A percentile compares a stretch with the other conserved stretches of the same genome.
phyloP scores from a whole-genome alignment of 441 rosid species.

The Pelargonium myrrhifolium region DNA sequence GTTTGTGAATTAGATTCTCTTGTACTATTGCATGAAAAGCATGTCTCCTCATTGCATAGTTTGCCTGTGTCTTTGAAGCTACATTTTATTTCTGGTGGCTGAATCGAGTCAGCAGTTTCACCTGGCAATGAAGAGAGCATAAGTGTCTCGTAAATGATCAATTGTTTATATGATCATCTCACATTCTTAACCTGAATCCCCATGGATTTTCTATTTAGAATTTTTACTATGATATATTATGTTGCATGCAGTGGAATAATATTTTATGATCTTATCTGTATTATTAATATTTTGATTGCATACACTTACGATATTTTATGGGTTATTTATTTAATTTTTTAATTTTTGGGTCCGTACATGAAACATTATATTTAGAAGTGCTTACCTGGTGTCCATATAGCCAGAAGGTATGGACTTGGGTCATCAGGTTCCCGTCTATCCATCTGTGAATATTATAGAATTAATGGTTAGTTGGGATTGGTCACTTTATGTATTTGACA shows the following conservation, averaged over 20 bases:
- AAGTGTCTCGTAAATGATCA: background rate
- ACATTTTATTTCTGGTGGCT: constrained; percentile 37
- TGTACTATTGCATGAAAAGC: constrained; percentile 43
- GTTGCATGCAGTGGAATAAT: background rate
- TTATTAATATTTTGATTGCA: background rate
- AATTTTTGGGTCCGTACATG: constrained; percentile 6
- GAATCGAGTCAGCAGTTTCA: constrained; percentile 46
- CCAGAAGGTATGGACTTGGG: constrained; percentile 90
- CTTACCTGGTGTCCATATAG: constrained; percentile 96
- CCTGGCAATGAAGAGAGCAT: constrained; percentile 25
- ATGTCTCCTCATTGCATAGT: constrained; percentile 36
- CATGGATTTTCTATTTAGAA: background rate
- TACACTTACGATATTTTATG: background rate
- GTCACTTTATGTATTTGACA: constrained; percentile 18
- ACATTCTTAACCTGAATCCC: background rate
- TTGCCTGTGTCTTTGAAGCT: constrained; percentile 28
- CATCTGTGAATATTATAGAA: constrained; percentile 42
- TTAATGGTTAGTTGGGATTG: constrained; percentile 14
- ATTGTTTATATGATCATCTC: background rate
- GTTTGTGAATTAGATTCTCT: constrained; percentile 48
- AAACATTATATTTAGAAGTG: background rate
- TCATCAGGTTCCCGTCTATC: constrained; percentile 81
- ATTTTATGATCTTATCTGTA: background rate
- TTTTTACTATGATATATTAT: background rate
- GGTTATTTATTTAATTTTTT: too few species aligned